Percentiles rank a stretch among this genome's conserved stretches.
phyloP scores from a whole-genome alignment of 2,329 filamentous ascomycete species.

The Aspergillus fijiensis region DNA sequence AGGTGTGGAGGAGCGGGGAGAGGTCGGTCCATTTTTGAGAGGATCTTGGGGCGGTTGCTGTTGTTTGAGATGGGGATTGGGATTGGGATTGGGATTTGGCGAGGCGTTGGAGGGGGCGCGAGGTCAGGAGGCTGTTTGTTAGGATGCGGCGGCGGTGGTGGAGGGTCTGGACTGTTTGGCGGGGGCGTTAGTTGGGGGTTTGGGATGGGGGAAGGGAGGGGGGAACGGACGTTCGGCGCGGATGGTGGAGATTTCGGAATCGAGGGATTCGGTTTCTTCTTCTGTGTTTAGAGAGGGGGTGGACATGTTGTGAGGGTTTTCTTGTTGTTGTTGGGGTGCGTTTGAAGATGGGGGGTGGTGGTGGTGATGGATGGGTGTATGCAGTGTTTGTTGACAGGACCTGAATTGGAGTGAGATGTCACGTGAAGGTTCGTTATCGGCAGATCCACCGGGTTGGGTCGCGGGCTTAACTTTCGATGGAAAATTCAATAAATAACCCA shows the following conservation, averaged over 20 bases:
- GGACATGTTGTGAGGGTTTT: not conserved
- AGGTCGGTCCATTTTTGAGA: conserved; percentile 19
- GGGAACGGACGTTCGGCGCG: conserved; percentile 40
- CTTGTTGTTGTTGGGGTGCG: not conserved
- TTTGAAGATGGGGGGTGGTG: not conserved
- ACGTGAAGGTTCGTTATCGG: conserved; percentile 9
- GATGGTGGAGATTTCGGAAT: conserved; percentile 43
- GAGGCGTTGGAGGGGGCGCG: conserved; percentile 33
- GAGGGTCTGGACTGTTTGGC: conserved; percentile 40
- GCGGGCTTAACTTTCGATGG: too few relatives aligned
- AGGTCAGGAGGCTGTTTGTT: conserved; percentile 44
- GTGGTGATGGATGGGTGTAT: conserved; percentile 1
- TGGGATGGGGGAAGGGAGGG: not conserved
- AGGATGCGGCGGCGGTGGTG: conserved; percentile 41
- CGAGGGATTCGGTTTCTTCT: conserved; percentile 30
- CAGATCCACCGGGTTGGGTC: conserved; percentile 2
- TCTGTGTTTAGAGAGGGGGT: not conserved
- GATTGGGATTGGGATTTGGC: not conserved
- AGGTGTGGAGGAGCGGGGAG: conserved; percentile 33
- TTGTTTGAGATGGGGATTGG: not conserved
- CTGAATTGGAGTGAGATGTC: not conserved
- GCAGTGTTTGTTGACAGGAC: conserved; percentile 9
- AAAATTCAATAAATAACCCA: not conserved
- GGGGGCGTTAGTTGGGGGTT: conserved; percentile 11
- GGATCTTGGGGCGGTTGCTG: conserved; percentile 15